Base-by-base conservation (phyloP, 2,329 filamentous ascomycete genomes). In the Zymoseptoria brevis region DNA sequence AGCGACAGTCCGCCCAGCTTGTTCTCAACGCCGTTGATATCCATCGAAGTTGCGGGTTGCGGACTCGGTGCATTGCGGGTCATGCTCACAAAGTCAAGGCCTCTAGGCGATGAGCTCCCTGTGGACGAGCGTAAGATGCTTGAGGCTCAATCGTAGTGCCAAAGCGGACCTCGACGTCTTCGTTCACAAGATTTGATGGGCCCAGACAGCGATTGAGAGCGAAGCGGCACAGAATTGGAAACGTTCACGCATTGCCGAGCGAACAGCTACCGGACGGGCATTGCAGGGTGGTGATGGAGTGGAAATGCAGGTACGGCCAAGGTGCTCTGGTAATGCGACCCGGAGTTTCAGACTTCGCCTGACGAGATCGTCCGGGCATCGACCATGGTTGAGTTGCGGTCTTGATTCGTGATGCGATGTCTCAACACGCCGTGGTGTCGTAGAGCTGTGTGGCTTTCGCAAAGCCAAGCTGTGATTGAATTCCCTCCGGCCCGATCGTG, bases 21-120 rank as follows among this genome's bases (percentile, higher is more conserved):
- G 19, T 56, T 60, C 53, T 65, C 60, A 19, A 61, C 55, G 22
- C 59, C 57, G 51, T 62, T 62, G 55, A 66, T 64, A 50, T 61
- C 61, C 58, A 64, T 64, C 22, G 26, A 59, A 30, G 57, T 16
- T 9, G 50, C 52, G 54, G 54, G 45, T 52, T 60, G 22, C 35
- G 24, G 41, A 19, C 21, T 51, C 16, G 57, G 49, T 26, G 60
- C 62, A 62, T 64, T 64, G 53, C 60, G 60, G 45, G 62, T 64
- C 62, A 64, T 64, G 57, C 58, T 50, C 30, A n/a, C 41, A 24
- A 24, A 35, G 35, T 22, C 16, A n/a, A 13, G 35, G n/a, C 35
- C 13, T 45, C 35, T 16, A 4, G 13, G 35, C 35, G 11, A 16
- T 45, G 5, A 45, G 4, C 16, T n/a, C 35, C 13, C 35, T 7